Evolutionary conservation across 2,329 filamentous ascomycete species (phyloP).

Genomic region (Apiospora hydei): DNA sequence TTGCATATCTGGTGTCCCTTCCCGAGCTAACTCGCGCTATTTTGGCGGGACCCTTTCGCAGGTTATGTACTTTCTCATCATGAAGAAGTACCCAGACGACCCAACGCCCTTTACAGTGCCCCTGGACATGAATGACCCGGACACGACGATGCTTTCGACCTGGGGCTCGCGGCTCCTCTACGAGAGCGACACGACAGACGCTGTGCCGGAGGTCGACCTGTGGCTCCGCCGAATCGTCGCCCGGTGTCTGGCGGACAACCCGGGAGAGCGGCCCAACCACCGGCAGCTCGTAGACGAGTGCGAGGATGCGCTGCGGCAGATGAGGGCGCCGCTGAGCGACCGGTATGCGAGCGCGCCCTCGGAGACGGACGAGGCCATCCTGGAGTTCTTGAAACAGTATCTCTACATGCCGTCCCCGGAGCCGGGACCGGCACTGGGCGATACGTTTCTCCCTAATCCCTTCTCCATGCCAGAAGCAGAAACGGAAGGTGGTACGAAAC

Average conservation of each 20-base stretch:
- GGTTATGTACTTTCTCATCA: slow-evolving; percentile 8
- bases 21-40: neutral
- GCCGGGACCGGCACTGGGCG: neutral
- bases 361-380: neutral
- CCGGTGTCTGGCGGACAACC: neutral
- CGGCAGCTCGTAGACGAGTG: neutral
- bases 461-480: neutral
- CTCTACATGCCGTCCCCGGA: neutral
- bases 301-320: neutral
- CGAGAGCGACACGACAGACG: neutral
- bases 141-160: neutral
- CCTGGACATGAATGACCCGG: neutral
- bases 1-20: neutral
- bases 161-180: slow-evolving; percentile 6
- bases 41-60: neutral
- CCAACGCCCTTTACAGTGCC: neutral
- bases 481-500: too few species aligned
- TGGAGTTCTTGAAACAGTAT: neutral
- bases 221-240: neutral
- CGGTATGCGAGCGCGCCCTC: neutral
- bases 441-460: neutral
- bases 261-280: neutral
- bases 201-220: neutral
- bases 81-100: neutral
- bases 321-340: neutral